Evolutionary conservation across 768 basidiomycete species (phyloP).

Genomic region (Tricholoma matsutake): DNA sequence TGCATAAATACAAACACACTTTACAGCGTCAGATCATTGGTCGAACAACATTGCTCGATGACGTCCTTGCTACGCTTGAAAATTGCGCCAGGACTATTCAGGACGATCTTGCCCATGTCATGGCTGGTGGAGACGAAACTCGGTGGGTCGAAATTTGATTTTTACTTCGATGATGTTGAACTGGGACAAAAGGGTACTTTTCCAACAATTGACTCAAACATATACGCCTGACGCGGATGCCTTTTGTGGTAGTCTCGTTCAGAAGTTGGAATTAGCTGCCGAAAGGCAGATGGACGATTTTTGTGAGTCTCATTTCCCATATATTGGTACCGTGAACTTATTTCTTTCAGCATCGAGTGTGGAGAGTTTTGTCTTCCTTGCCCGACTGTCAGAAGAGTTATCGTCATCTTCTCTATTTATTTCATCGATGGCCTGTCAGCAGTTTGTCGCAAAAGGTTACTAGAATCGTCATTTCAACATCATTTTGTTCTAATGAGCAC

Average conservation of each 20-base stretch:
- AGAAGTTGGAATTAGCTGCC: constrained; percentile 37
- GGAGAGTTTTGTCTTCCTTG: constrained; percentile 43
- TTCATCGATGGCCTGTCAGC: constrained; percentile 40
- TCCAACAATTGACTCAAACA: constrained; percentile 37
- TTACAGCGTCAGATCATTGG: constrained; percentile 63
- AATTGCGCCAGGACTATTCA: constrained; percentile 54
- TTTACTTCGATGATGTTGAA: background rate
- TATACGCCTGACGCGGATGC: constrained; percentile 53
- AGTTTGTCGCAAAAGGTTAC: constrained; percentile 25
- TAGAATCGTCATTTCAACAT: background rate
- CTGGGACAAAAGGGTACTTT: constrained; percentile 33
- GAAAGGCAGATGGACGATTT: constrained; percentile 26
- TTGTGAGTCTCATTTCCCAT: constrained; percentile 29
- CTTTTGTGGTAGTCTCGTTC: constrained; percentile 40
- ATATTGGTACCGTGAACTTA: constrained; percentile 9
- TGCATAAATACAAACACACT: constrained; percentile 59
- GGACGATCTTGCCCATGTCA: constrained; percentile 51
- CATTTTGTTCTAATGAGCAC: background rate
- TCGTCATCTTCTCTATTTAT: constrained; percentile 42
- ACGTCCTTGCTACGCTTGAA: constrained; percentile 57
- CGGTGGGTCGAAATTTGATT: constrained; percentile 33
- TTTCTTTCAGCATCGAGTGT: constrained; percentile 23
- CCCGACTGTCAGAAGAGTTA: constrained; percentile 48
- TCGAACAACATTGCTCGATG: constrained; percentile 59
- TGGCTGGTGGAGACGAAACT: constrained; percentile 38